Percentiles rank a stretch among this genome's conserved stretches.
phyloP scores from a whole-genome alignment of 2,329 filamentous ascomycete species.

The Coniochaeta sp. region DNA sequence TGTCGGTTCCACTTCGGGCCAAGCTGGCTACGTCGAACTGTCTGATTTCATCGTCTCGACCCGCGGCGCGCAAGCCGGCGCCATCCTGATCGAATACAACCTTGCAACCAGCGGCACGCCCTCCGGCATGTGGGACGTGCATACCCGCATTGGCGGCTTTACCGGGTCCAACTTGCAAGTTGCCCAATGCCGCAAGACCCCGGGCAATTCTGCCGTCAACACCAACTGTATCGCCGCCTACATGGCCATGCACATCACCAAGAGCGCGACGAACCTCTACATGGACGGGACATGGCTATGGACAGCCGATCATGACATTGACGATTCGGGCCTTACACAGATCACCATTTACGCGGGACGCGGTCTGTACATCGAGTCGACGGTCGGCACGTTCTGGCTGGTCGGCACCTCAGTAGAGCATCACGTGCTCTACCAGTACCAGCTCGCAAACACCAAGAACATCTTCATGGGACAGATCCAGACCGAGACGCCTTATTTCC shows the following conservation, averaged over 20 bases:
- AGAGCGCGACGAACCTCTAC: conserved; percentile 24
- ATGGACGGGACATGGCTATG: conserved; percentile 43
- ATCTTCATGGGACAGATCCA: conserved; percentile 59
- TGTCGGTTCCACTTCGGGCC: conserved; percentile 47
- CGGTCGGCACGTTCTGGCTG: conserved; percentile 45
- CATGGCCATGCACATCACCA: conserved; percentile 34
- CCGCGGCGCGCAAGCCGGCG: conserved; percentile 57
- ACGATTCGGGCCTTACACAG: conserved; percentile 30
- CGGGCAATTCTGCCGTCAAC: conserved; percentile 19
- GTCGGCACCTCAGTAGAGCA: conserved; percentile 55
- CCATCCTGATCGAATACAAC: conserved; percentile 66
- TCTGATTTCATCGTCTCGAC: conserved; percentile 67
- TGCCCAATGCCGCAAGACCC: conserved; percentile 54
- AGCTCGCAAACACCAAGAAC: conserved; percentile 52
- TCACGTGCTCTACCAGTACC: conserved; percentile 59
- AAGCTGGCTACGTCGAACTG: conserved; percentile 59
- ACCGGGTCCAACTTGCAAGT: conserved; percentile 60
- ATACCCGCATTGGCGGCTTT: conserved; percentile 66
- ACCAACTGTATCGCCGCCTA: conserved; percentile 25
- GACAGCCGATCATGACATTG: conserved; percentile 24
- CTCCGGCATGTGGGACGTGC: conserved; percentile 63
- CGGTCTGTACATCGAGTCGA: conserved; percentile 39
- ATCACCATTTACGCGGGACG: conserved; percentile 44
- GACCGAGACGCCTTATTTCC: conserved; percentile 62
- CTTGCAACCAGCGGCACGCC: conserved; percentile 37